A percentile compares a stretch with the other conserved stretches of the same genome.
phyloP scores from a whole-genome alignment of 345 rosid species.

The Heritiera fomes region DNA sequence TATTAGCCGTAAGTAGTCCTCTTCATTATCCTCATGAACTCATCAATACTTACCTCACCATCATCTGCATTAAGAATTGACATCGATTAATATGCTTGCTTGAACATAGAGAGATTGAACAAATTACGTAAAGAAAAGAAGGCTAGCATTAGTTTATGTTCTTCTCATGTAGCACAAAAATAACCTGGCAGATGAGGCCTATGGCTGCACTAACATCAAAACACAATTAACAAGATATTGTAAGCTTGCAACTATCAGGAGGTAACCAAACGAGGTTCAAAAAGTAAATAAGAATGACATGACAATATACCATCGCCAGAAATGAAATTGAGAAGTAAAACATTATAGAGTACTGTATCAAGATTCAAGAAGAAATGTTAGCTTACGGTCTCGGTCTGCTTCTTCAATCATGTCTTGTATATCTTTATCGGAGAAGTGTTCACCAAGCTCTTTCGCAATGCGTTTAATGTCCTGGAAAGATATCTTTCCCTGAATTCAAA shows the following conservation, averaged over 20 bases:
- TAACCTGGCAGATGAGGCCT: too few relatives aligned
- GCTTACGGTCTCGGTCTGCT: constrained; percentile 84
- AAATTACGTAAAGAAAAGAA: neutral
- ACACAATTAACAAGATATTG: neutral
- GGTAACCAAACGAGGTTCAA: neutral
- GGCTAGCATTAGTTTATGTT: neutral
- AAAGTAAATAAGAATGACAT: neutral
- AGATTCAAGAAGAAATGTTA: neutral
- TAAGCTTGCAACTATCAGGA: neutral
- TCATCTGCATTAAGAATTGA: constrained; percentile 48
- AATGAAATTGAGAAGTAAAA: neutral
- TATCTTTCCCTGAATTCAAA: constrained; percentile 64
- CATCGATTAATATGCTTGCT: neutral
- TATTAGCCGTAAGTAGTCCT: constrained; percentile 54
- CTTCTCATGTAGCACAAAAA: neutral
- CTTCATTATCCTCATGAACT: constrained; percentile 74
- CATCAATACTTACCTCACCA: constrained; percentile 65
- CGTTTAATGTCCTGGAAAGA: constrained; percentile 59
- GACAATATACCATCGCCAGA: neutral
- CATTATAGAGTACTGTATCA: neutral
- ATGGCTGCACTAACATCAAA: constrained; percentile 2
- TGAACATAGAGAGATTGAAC: neutral
- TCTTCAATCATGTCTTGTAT: constrained; percentile 79
- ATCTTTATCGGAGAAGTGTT: constrained; percentile 65
- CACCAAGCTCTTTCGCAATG: constrained; percentile 77